A percentile compares a stretch with the other conserved stretches of the same genome.
Evolutionary conservation across 805 yeast genomes (phyloP).

Genomic region (Saccharomyces jurei): DNA sequence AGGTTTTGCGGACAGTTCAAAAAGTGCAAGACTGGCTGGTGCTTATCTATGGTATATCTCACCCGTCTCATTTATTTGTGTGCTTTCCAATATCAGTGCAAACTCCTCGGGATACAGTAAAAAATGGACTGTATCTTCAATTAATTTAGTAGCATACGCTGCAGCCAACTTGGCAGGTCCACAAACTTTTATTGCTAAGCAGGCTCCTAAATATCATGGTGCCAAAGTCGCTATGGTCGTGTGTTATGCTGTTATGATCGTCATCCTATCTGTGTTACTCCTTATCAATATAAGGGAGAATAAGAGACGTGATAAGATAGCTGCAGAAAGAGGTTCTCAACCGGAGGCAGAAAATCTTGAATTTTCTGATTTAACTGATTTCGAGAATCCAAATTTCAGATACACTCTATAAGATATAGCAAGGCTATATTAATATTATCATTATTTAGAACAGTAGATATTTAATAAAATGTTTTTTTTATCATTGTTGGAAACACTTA

Average conservation of each 20-base stretch:
- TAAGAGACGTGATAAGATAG: constrained; percentile 33
- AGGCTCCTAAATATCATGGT: constrained; percentile 53
- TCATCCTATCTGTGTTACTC: constrained; percentile 28
- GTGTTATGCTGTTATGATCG: constrained; percentile 37
- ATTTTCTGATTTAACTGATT: constrained; percentile 40
- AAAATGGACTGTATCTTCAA: constrained; percentile 50
- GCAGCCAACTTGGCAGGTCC: constrained; percentile 69
- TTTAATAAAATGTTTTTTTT: too few relatives aligned
- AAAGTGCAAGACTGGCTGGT: constrained; percentile 34
- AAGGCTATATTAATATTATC: background rate
- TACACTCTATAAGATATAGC: constrained; percentile 17
- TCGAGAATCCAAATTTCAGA: constrained; percentile 37
- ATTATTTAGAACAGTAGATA: background rate
- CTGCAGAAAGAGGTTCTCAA: constrained; percentile 17
- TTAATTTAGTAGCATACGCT: constrained; percentile 56
- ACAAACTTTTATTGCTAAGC: constrained; percentile 49
- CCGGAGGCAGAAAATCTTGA: constrained; percentile 23
- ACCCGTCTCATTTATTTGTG: constrained; percentile 32
- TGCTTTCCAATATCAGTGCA: constrained; percentile 32
- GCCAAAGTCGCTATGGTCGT: constrained; percentile 48
- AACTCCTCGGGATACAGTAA: constrained; percentile 73
- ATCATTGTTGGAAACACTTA: too few relatives aligned
- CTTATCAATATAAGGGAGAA: constrained; percentile 33
- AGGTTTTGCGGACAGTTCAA: constrained; percentile 33
- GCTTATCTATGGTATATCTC: constrained; percentile 29